Evolutionary conservation across 352 stramenopile species (phyloP).

Genomic region (Phytopythium sindhum): DNA sequence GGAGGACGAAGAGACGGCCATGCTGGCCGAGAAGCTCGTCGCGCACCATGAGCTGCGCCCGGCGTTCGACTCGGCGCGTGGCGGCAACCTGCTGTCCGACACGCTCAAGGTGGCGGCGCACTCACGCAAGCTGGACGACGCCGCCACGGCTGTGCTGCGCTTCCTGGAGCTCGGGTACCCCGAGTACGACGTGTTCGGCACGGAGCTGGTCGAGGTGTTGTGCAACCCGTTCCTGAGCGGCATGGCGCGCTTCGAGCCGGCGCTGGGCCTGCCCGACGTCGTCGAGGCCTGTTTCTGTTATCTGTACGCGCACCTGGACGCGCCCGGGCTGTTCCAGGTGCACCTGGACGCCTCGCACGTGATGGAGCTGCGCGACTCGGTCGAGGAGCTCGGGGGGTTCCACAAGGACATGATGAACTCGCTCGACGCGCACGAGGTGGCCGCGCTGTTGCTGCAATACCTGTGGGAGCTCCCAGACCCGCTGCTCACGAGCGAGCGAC

Average conservation of each 20-base stretch:
- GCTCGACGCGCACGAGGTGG: constrained; percentile 76
- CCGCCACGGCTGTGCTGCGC: constrained; percentile 61
- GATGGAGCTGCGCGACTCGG: constrained; percentile 72
- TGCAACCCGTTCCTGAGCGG: constrained; percentile 84
- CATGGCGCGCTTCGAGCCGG: constrained; percentile 81
- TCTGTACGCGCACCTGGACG: constrained; percentile 73
- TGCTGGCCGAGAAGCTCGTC: constrained; percentile 73
- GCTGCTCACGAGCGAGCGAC: constrained; percentile 64
- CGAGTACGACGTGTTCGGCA: constrained; percentile 83
- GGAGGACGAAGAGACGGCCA: constrained; percentile 53
- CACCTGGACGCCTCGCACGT: constrained; percentile 75
- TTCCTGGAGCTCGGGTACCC: constrained; percentile 85
- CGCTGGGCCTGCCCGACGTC: constrained; percentile 79
- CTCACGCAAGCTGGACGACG: constrained; percentile 68
- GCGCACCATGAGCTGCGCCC: constrained; percentile 69
- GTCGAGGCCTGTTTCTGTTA: constrained; percentile 78
- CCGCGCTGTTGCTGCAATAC: constrained; percentile 76
- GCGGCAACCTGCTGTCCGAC: constrained; percentile 73
- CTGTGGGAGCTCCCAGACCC: constrained; percentile 80
- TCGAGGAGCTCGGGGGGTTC: constrained; percentile 80
- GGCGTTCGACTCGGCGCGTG: constrained; percentile 69
- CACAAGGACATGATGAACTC: constrained; percentile 70
- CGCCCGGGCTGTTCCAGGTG: constrained; percentile 75
- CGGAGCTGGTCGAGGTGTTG: constrained; percentile 65
- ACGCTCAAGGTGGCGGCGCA: constrained; percentile 55